A percentile compares a stretch with the other conserved stretches of the same genome.
Evolutionary conservation across 768 basidiomycete species (phyloP).

Genomic region (Boletus barrowsii): DNA sequence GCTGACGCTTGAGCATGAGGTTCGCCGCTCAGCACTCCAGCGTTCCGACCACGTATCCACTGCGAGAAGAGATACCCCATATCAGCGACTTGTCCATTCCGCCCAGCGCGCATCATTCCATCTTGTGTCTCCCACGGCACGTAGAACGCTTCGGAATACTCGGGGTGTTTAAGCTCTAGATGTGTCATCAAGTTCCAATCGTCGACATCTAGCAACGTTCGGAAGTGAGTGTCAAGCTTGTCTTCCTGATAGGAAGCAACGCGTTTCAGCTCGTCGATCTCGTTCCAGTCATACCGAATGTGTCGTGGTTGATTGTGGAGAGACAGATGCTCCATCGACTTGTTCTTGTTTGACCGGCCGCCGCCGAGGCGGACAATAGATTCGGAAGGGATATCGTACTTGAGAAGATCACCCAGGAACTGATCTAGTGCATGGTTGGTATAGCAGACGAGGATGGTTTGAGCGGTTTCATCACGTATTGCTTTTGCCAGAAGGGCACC

Average conservation of each 20-base stretch:
- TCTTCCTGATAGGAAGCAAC: slow-evolving; percentile 34
- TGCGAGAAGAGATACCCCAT: slow-evolving; percentile 43
- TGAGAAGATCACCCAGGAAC: slow-evolving; percentile 57
- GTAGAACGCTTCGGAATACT: slow-evolving; percentile 44
- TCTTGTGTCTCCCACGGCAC: slow-evolving; percentile 36
- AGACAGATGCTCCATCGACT: slow-evolving; percentile 43
- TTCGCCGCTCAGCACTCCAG: slow-evolving; percentile 39
- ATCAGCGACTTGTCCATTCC: slow-evolving; percentile 36
- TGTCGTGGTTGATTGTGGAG: slow-evolving; percentile 28
- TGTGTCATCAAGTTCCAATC: slow-evolving; percentile 37
- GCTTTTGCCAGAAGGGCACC: slow-evolving; percentile 61
- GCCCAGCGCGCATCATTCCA: slow-evolving; percentile 46
- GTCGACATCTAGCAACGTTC: slow-evolving; percentile 15
- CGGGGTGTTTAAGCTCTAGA: slow-evolving; percentile 44
- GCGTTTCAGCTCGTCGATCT: slow-evolving; percentile 18
- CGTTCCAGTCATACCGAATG: neutral
- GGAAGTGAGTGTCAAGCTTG: slow-evolving; percentile 18
- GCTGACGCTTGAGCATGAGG: slow-evolving; percentile 24
- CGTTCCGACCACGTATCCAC: slow-evolving; percentile 44
- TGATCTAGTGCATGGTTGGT: slow-evolving; percentile 75
- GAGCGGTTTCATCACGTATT: slow-evolving; percentile 43
- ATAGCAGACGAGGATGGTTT: slow-evolving; percentile 62
- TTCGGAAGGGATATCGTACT: slow-evolving; percentile 48
- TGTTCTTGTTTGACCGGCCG: slow-evolving; percentile 48
- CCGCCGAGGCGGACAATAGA: slow-evolving; percentile 58